Evolutionary conservation across 2,329 filamentous ascomycete species (phyloP), one percentile per base, ranked within the genome.

Genomic region (Blumeriella jaapii): DNA sequence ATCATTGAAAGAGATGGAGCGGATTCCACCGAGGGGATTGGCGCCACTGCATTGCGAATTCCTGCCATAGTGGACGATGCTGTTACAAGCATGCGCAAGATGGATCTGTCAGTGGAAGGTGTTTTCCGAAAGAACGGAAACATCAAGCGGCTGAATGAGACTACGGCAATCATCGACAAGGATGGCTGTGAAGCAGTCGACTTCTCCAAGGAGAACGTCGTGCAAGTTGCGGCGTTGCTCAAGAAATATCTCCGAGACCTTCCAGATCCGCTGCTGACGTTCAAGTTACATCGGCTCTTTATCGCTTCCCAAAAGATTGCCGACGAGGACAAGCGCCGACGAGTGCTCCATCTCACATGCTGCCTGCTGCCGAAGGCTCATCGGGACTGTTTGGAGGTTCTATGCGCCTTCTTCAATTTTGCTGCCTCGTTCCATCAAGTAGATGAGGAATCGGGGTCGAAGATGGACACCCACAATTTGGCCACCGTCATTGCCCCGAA

Each of bases 101-200:
- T 98, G 85, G 91, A 98, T 58, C 86, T 98, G 64, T 96, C 89
- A 2, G 85, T 98, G 1, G 91, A 98, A 59, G 91, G 91, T 51
- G 87, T 98, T 14, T 98, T 98, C 73, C 78, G 91, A 50, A 98
- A 98, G 69, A 98, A 96, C 53, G 91, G 91, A 50, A 98, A 96
- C 59, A 95, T 98, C 63, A 89, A 91, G 59, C 83, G 87, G 48
- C 68, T 95, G 28, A 84, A 82, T 49, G 87, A 94, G 42, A 67
- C 93, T 5, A 79, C 85, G 24, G 84, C 93, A 37, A 68, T 78
- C 49, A 86, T 98, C 45, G 91, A 98, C 57, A 74, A 74, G 28
- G 80, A 85, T 35, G 89, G 85, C 26, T 83, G 82, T 41, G 85
- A 93, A 46, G 74, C 79, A 36, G 78, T 94, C 37, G 86, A 93